phyloP scores from a whole-genome alignment of 805 yeast genomes.

The Pichia manshurica region DNA sequence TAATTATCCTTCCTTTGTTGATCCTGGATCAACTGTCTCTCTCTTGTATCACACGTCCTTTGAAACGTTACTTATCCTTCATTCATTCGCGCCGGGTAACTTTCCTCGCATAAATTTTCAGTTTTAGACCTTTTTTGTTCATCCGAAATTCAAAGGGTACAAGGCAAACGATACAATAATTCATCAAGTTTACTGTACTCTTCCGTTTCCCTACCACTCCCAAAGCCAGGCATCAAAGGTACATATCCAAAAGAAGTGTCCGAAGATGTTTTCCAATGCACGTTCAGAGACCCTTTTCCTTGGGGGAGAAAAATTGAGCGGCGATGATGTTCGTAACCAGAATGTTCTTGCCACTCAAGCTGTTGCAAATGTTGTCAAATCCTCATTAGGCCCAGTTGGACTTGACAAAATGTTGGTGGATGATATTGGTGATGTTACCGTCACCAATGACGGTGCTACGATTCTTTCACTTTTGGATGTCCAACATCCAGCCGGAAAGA shows the following conservation, averaged over 20 bases:
- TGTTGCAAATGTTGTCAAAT: conserved; percentile 77
- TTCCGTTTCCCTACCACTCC: background rate
- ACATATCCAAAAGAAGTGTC: too few relatives aligned
- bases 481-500: conserved; percentile 98
- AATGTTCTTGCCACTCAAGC: conserved; percentile 91
- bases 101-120: background rate
- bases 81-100: conserved; percentile 8
- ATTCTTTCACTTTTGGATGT: conserved; percentile 86
- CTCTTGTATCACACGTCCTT: too few relatives aligned
- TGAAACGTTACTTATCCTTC: too few relatives aligned
- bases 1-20: background rate
- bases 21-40: background rate
- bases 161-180: too few relatives aligned
- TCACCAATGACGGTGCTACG: conserved; percentile 98
- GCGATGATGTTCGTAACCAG: conserved; percentile 94
- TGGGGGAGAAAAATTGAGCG: conserved; percentile 93
- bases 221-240: too few relatives aligned
- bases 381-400: conserved; percentile 97
- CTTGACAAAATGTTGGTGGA: conserved; percentile 97
- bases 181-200: too few relatives aligned
- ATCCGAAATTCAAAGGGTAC: background rate
- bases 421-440: conserved; percentile 98
- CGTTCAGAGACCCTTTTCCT: conserved; percentile 91
- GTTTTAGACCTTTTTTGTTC: background rate
- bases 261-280: conserved; percentile 57